Percentiles rank a stretch among this genome's conserved stretches.
phyloP scores from a whole-genome alignment of 2,329 filamentous ascomycete species.

The Pleurostoma richardsiae region DNA sequence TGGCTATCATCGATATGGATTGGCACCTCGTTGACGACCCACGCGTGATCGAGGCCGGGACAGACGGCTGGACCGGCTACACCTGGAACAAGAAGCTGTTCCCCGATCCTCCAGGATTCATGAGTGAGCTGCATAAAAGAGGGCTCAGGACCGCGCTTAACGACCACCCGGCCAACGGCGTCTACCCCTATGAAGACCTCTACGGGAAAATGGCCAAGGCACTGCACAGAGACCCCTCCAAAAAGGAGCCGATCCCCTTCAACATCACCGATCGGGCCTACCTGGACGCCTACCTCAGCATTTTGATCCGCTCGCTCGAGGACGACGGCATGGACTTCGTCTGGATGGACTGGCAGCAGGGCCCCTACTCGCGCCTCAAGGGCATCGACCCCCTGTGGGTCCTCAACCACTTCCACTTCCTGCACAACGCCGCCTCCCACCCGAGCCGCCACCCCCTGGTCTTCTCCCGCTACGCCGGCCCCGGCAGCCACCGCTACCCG shows the following conservation, averaged over 20 bases:
- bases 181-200: constrained; percentile 49
- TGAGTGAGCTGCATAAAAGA: constrained; percentile 43
- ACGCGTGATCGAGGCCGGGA: constrained; percentile 31
- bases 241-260: constrained; percentile 47
- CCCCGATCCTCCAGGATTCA: constrained; percentile 48
- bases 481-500: constrained; percentile 59
- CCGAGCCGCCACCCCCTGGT: constrained; percentile 38
- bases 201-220: constrained; percentile 50
- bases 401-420: constrained; percentile 60
- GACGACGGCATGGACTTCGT: constrained; percentile 55
- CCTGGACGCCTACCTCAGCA: constrained; percentile 52
- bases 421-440: constrained; percentile 40
- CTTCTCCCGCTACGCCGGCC: constrained; percentile 57
- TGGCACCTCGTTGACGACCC: constrained; percentile 53
- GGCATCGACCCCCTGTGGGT: constrained; percentile 61
- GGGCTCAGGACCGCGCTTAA: constrained; percentile 53
- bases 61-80: constrained; percentile 48
- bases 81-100: constrained; percentile 56
- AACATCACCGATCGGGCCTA: constrained; percentile 49
- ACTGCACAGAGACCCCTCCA: constrained; percentile 42
- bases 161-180: constrained; percentile 56
- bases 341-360: constrained; percentile 68
- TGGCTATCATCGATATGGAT: constrained; percentile 62
- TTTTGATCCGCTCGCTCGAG: constrained; percentile 52
- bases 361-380: constrained; percentile 44